Conservation (phyloP, 2,329 filamentous ascomycete genomes). For the Aureobasidium sp. region DNA sequence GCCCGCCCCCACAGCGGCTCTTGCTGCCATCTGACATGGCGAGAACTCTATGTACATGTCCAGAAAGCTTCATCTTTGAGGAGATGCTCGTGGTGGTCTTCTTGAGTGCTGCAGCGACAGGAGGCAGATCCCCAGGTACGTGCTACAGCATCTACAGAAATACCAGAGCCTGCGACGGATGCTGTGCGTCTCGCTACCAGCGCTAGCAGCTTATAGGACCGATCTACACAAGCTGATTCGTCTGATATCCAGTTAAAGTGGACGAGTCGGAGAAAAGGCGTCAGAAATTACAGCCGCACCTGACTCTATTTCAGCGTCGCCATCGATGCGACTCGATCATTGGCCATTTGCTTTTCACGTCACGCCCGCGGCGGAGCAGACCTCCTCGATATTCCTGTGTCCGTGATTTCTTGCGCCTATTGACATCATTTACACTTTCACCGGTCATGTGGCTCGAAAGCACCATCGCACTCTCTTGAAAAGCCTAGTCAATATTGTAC, state of each 20-base stretch:
- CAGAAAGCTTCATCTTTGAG: neutral
- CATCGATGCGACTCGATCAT: neutral
- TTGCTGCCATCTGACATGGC: neutral
- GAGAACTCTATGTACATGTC: neutral
- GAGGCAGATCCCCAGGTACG: neutral
- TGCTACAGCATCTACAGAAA: neutral
- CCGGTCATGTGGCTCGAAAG: neutral
- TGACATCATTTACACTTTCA: neutral
- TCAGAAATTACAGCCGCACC: neutral
- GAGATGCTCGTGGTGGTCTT: neutral
- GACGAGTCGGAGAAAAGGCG: neutral
- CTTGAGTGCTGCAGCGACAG: neutral
- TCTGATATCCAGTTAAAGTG: neutral
- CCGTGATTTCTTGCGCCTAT: neutral
- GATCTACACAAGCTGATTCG: conserved; percentile 6
- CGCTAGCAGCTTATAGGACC: conserved; percentile 1
- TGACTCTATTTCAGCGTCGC: neutral
- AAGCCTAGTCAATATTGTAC: neutral
- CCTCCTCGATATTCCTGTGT: neutral
- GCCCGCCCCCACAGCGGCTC: conserved; percentile 1
- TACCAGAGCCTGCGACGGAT: neutral
- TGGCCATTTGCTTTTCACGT: neutral
- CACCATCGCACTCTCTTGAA: neutral
- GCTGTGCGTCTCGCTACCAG: neutral
- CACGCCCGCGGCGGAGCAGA: neutral